These are phyloP conservation scores for Schwanniomyces polymorphus DNA, from an alignment of 805 yeast genomes.

Conservation along the genomic window DNA sequence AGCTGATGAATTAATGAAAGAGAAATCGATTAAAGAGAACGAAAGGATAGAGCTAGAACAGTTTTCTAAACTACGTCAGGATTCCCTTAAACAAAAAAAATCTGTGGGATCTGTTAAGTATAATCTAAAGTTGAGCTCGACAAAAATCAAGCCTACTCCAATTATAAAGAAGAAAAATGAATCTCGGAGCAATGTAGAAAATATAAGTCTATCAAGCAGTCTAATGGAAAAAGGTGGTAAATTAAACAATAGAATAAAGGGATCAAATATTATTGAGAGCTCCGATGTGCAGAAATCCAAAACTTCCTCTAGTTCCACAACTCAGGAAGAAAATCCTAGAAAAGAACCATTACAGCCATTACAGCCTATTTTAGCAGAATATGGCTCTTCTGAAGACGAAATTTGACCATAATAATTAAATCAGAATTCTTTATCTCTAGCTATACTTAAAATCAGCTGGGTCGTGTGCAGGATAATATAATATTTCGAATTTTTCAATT, in stretches of 20 bases:
- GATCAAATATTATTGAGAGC: background rate
- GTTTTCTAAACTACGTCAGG: slow-evolving; percentile 5
- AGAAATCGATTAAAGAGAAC: slow-evolving; percentile 15
- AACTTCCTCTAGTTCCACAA: background rate
- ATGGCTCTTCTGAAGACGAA: slow-evolving; percentile 3
- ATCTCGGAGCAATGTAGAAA: background rate
- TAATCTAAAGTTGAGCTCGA: background rate
- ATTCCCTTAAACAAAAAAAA: background rate
- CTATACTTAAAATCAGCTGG: background rate
- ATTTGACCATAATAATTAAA: too few relatives aligned
- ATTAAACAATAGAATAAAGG: background rate
- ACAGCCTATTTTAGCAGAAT: background rate
- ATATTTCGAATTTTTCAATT: background rate
- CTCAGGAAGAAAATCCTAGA: background rate
- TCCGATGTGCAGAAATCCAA: background rate
- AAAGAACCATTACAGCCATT: background rate
- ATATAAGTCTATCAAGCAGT: background rate
- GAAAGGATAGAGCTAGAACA: slow-evolving; percentile 21
- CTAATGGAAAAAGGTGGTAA: background rate
- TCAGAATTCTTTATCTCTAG: background rate
- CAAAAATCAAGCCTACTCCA: background rate
- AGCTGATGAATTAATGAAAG: slow-evolving; percentile 16
- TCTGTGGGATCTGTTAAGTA: background rate
- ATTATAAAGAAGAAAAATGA: background rate
- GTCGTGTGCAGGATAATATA: background rate